Base-by-base conservation (phyloP, 257 asterid species). In the Nicotiana attenuata region DNA sequence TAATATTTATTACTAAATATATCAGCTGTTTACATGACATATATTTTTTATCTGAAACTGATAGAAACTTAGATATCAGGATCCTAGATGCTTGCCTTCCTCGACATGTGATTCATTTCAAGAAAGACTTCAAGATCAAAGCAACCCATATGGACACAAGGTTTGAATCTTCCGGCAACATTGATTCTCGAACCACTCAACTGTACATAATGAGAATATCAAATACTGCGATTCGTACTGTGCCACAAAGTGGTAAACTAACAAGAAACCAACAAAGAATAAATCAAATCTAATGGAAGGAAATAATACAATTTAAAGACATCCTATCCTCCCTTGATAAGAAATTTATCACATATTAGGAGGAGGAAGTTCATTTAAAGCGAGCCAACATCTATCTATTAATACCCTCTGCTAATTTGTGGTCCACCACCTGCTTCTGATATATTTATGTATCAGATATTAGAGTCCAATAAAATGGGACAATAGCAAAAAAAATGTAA, bases 151-250 rank as follows among this genome's bases (percentile, higher is more conserved):
- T 93, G 97, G 22, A 75, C 86, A 83, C 95, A 93, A 68, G 90
- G 93, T 82, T 86, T 84, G 83, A 92, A 93, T 85, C 97, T 87
- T 82, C 94, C 95, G 82, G 97, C 95, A 75, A 91, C 78, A 85
- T 91, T 93, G 86, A 93, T 93, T 87, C 97, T 91, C 83, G 89
- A 83, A 82, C 97, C 94, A 86, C 97, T 93, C 91, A 91, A 88
- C 96, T 93, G 88, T 38, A 41, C n/a, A 69, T 69, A 56, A 76
- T 20, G 26, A 4, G 19, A 6, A 2, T n/a, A 69, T 24, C 28
- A 69, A 4, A 69, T 69, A 69, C 57, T n/a, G 56, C n/a, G 11
- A 38, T n/a, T 69, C n/a, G 4, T 50, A 3, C 20, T 55, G 60
- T 17, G n/a, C 3, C 56, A 52, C 56, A 52, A 19, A 67, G 33